These are phyloP conservation scores for Kandelia obovata DNA, from an alignment of 345 rosid genomes.

Conservation along the genomic window DNA sequence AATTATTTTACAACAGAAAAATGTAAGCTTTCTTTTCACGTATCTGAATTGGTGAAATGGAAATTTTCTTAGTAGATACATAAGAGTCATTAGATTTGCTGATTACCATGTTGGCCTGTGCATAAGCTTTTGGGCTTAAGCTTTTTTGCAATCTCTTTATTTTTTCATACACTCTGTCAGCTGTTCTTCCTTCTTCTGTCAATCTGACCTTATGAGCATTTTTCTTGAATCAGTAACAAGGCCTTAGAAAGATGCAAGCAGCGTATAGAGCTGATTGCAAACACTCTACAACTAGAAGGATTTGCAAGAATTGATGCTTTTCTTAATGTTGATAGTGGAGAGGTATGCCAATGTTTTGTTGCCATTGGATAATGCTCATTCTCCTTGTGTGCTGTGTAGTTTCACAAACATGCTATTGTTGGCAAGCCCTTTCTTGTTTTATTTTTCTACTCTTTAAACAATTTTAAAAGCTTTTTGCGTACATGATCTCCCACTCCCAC, in stretches of 20 bases:
- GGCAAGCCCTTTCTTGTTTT: too few species aligned
- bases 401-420: too few species aligned
- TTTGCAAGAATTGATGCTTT: slow-evolving; percentile 93
- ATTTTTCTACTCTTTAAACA: too few species aligned
- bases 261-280: slow-evolving; percentile 67
- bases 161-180: not conserved
- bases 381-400: not conserved
- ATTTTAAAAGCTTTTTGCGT: too few species aligned
- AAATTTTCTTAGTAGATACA: too few species aligned
- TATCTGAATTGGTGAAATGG: too few species aligned
- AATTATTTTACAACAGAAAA: too few species aligned
- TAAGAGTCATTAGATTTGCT: not conserved
- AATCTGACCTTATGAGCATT: slow-evolving; percentile 4
- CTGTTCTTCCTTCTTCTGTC: not conserved
- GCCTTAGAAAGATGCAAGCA: slow-evolving; percentile 68
- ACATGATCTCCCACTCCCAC: too few species aligned
- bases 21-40: too few species aligned
- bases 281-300: slow-evolving; percentile 72
- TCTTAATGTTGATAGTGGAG: slow-evolving; percentile 82
- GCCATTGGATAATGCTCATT: not conserved
- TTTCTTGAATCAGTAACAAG: slow-evolving; percentile 46
- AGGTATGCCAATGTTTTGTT: slow-evolving; percentile 43
- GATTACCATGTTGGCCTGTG: not conserved
- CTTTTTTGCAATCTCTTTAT: not conserved
- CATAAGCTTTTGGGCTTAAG: not conserved